These are phyloP conservation scores for Angomonas deanei DNA, from an alignment of 208 protist species.

Conservation along the genomic window DNA sequence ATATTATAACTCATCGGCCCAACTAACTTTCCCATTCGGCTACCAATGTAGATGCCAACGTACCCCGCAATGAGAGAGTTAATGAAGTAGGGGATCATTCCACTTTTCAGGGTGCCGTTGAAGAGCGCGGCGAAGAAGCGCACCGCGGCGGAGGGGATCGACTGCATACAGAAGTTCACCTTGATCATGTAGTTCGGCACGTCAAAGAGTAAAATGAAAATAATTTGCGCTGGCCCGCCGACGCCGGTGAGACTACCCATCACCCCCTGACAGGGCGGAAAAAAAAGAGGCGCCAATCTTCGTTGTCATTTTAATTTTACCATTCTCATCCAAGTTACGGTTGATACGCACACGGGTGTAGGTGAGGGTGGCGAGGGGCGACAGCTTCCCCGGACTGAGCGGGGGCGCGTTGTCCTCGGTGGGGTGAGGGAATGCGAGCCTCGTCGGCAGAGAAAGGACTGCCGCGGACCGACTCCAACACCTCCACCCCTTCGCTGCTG, in stretches of 20 bases:
- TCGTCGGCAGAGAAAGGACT: conserved; percentile 20
- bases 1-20: conserved; percentile 30
- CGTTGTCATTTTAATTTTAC: conserved; percentile 20
- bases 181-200: conserved; percentile 39
- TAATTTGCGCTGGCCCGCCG: conserved; percentile 29
- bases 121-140: conserved; percentile 29
- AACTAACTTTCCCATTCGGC: conserved; percentile 29
- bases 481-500: neutral
- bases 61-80: conserved; percentile 22
- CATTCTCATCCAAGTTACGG: conserved; percentile 28
- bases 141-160: conserved; percentile 21
- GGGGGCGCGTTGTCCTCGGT: conserved; percentile 14
- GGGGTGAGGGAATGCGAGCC: conserved; percentile 11
- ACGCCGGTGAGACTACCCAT: conserved; percentile 40
- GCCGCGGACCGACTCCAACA: neutral
- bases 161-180: conserved; percentile 32
- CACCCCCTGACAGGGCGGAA: conserved; percentile 16
- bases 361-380: conserved; percentile 21
- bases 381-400: conserved; percentile 22
- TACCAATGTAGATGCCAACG: conserved; percentile 20
- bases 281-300: conserved; percentile 22
- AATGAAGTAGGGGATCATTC: conserved; percentile 26
- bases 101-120: conserved; percentile 12
- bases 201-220: conserved; percentile 43
- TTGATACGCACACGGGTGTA: conserved; percentile 39